Evolutionary conservation across 768 basidiomycete genomes (phyloP), one percentile per base, ranked within the genome.

Genomic region (Naganishia antarctica): DNA sequence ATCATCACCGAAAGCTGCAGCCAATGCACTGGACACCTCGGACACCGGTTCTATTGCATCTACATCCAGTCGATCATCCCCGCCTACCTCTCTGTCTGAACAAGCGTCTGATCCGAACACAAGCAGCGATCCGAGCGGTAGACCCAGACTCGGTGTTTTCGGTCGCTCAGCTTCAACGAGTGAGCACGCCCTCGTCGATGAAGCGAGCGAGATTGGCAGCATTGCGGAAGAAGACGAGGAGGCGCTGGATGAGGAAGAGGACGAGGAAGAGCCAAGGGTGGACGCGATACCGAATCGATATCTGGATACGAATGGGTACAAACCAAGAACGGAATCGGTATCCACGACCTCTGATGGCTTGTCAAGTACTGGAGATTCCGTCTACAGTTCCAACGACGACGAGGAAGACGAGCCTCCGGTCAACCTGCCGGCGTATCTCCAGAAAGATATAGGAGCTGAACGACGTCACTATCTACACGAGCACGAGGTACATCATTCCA

Each of bases 231-330:
- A 53, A 29, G 48, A 60, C 25, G 66, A 67, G 23, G 49, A 48
- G 23, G 45, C 32, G 43, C 65, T 50, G 23, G 68, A 66, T 31
- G 67, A 59, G 25, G 48, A 25, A n/a, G 62, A 50, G 25, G 63
- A 23, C 28, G 53, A 58, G 40, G 29, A 60, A 12, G 60, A 49
- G 61, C 9, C 15, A 8, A 25, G 45, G 21, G 16, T 31, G 28
- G 61, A 28, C 3, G 3, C 59, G 2, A 29, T 46, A 26, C 59
- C 26, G n/a, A 57, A 57, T 37, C 18, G 32, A 16, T 57, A 57
- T 26, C 53, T 57, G 4, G 15, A 37, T 23, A 40, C 53, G 23
- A 25, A 40, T 57, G 53, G 34, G 11, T 37, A 12, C 23, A 57
- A 57, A 15, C 32, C 53, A 25, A 40, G 53, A 57, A 37, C 53